Evolutionary conservation across 768 basidiomycete species (phyloP), one percentile per base, ranked within the genome.

Genomic region (Mycena epipterygia): DNA sequence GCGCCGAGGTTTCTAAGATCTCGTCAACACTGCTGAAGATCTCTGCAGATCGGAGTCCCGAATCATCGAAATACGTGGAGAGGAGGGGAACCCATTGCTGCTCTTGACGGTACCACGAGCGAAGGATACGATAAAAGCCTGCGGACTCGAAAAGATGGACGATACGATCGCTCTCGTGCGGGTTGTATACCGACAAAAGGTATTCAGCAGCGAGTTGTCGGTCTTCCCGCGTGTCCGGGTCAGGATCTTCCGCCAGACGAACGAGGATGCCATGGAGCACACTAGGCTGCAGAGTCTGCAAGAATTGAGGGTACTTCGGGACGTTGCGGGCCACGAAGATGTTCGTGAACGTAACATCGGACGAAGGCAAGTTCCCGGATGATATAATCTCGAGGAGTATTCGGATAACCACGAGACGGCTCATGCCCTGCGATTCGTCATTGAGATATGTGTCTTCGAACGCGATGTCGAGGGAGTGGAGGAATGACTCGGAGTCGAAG

Each of bases 291-390:
- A 91, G 81, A 46, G 96, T 84, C 70, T 88, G 80, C 55, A 96
- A 86, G 79, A 91, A 95, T 80, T 98, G 96, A 1, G 93, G 91
- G 81, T 99, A 99, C 82, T 98, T 99, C 0, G 98, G 95, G 14
- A 98, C 90, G 79, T 99, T 99, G 67, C 97, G 92, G 5, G 98
- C 95, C 65, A 99, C 88, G 81, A 99, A 99, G 70, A 99, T 99
- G 77, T 97, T 91, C 57, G 97, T 87, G 79, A 99, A 94, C 4
- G 94, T 96, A 67, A 84, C 82, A 77, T 95, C 95, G 44, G 86
- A 80, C 32, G 88, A 80, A 0, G 89, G 81, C 30, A 96, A 81
- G 56, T 85, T 84, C 27, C 81, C 82, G 2, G 88, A 85, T 7
- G 89, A 84, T 8, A 92, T 73, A 39, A 97, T 90, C 76, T 98